A percentile compares a stretch with the other conserved stretches of the same genome.
phyloP scores from a whole-genome alignment of 2,329 filamentous ascomycete genomes.

The Colletotrichum ledebouriae region DNA sequence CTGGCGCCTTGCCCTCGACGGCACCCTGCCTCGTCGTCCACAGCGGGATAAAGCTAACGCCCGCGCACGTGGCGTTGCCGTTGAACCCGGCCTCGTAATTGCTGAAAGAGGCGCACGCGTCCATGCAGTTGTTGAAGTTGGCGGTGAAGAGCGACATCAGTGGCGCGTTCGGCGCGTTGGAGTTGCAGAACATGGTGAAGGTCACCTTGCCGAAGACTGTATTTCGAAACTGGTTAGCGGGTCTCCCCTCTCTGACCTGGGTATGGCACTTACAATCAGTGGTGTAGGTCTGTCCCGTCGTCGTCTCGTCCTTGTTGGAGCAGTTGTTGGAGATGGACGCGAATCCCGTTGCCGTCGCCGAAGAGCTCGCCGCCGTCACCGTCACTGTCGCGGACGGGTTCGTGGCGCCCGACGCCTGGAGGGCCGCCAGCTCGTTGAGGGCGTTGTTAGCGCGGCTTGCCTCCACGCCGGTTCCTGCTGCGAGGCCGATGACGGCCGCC shows the following conservation, averaged over 20 bases:
- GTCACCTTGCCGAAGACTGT: slow-evolving; percentile 54
- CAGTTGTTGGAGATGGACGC: slow-evolving; percentile 57
- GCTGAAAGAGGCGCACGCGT: slow-evolving; percentile 58
- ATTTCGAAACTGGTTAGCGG: slow-evolving; percentile 35
- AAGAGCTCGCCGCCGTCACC: slow-evolving; percentile 38
- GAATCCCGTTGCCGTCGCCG: slow-evolving; percentile 48
- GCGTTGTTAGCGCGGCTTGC: slow-evolving; percentile 55
- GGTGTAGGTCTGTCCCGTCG: slow-evolving; percentile 56
- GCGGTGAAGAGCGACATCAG: slow-evolving; percentile 58
- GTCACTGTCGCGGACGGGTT: slow-evolving; percentile 40
- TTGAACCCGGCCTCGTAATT: slow-evolving; percentile 25
- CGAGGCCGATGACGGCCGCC: slow-evolving; percentile 59
- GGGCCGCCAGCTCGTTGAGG: slow-evolving; percentile 49
- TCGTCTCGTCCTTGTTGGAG: slow-evolving; percentile 50
- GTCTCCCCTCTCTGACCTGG: background rate
- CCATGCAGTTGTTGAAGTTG: slow-evolving; percentile 61
- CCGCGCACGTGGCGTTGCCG: slow-evolving; percentile 48
- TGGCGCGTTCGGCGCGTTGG: slow-evolving; percentile 54
- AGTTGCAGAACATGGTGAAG: slow-evolving; percentile 60
- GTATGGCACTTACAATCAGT: slow-evolving; percentile 52
- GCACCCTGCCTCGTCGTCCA: slow-evolving; percentile 57
- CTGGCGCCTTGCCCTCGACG: slow-evolving; percentile 51
- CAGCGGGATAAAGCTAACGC: slow-evolving; percentile 56
- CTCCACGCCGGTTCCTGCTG: slow-evolving; percentile 59
- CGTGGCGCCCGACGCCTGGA: slow-evolving; percentile 46